Evolutionary conservation across 108 stramenopile species (phyloP), one percentile per base, ranked within the genome.

Genomic region (Cyclotella cryptica): DNA sequence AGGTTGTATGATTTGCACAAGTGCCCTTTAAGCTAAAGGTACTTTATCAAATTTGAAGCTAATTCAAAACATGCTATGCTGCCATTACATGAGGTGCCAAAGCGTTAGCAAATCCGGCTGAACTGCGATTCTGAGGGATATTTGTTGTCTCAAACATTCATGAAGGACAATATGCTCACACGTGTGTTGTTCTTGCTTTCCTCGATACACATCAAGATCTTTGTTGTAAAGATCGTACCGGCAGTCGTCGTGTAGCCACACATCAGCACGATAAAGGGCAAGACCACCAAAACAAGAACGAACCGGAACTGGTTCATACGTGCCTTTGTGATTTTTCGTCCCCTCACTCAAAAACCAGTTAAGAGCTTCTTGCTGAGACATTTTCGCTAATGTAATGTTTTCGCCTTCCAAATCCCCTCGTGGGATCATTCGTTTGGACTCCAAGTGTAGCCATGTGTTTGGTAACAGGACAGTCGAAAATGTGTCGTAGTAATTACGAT

Each of bases 101-200:
- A 76, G 24, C 5, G 75, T 76, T 42, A 51, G 26, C 44, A 76
- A 15, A 51, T 76, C 75, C 3, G 75, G 75, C 43, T 68, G 40
- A 11, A 76, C 75, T 40, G 75, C 75, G 29, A 76, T 76, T 24
- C 43, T n/a, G 35, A 76, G 60, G 8, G 8, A 19, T 21, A 19
- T 13, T 29, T 26, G 24, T 28, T 52, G 42, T 24, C 72, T 22
- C 61, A 79, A 58, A 27, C 72, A 79, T 39, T 79, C 78, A 41
- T 80, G 57, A 69, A 80, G 51, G 8, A 75, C 74, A 39, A 71
- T 44, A 45, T 80, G 79, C n/a, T 80, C 73, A 49, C 79, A 80
- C 0, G 70, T 59, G 21, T 71, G 79, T 26, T 46, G 51, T 27
- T 80, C 66, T 28, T 59, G 24, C 46, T 49, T 59, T 51, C 61